A percentile compares a stretch with the other conserved stretches of the same genome.
Conservation (phyloP, 2,329 filamentous ascomycete genomes). For the Curvularia eragrostidis region DNA sequence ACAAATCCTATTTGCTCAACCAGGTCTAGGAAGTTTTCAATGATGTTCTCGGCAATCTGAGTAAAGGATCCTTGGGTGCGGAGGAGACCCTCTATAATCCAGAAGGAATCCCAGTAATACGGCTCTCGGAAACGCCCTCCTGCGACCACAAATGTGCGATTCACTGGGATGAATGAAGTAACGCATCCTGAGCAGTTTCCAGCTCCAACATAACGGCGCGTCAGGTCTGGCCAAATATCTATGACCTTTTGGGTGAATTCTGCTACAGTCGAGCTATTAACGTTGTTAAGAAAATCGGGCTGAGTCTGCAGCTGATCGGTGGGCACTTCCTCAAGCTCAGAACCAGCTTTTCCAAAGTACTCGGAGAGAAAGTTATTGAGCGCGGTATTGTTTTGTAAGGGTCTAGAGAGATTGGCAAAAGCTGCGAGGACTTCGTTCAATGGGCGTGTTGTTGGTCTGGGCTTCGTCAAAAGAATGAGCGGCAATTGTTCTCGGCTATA, state of each 20-base stretch:
- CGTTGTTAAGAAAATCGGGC: conserved; percentile 62
- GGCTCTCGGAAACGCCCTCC: conserved; percentile 74
- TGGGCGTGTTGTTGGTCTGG: conserved; percentile 66
- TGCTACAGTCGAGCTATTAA: conserved; percentile 64
- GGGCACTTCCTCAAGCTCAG: conserved; percentile 65
- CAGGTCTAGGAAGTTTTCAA: conserved; percentile 73
- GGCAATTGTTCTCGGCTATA: conserved; percentile 2
- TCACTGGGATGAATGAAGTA: conserved; percentile 70
- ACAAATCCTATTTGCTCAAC: conserved; percentile 70
- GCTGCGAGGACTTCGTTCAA: conserved; percentile 67
- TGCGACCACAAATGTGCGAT: conserved; percentile 72
- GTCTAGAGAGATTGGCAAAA: conserved; percentile 65
- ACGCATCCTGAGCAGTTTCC: conserved; percentile 64
- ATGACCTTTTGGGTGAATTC: conserved; percentile 70
- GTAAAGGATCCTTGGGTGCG: conserved; percentile 69
- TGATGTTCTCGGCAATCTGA: conserved; percentile 69
- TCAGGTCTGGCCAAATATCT: conserved; percentile 72
- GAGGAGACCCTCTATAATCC: conserved; percentile 70
- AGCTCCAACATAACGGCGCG: conserved; percentile 62
- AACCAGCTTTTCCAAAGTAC: conserved; percentile 69
- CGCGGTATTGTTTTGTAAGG: conserved; percentile 68
- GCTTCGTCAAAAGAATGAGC: conserved; percentile 6
- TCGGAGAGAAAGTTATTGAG: conserved; percentile 67
- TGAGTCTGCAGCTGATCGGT: conserved; percentile 61
- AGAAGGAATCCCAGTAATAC: conserved; percentile 76